Base-by-base conservation (phyloP, 257 asterid species). In the Catharanthus roseus region DNA sequence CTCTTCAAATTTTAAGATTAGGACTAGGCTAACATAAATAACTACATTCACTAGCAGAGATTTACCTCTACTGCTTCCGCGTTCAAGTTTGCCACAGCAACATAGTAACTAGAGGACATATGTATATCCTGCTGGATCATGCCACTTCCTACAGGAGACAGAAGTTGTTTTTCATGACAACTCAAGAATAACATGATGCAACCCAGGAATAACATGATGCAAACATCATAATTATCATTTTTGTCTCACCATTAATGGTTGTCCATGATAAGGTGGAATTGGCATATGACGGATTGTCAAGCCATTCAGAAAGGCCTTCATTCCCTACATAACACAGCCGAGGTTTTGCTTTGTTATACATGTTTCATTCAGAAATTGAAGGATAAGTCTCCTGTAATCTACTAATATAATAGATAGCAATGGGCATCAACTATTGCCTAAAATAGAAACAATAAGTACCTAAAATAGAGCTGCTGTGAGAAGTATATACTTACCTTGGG, bases 31-130 rank as follows among this genome's bases (percentile, higher is more conserved):
- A 36, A 58, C 70, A 9, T 47, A 64, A 42, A 31, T 33, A 38
- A 63, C 47, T 38, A 67, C 10, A n/a, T 6, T 55, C 31, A 29
- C 19, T 64, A 58, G 31, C 63, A 71, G 38, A 70, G 38, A 70
- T 82, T 82, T 83, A 86, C 98, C 91, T 76, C 72, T 34, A 76
- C 90, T 73, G 64, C 72, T 76, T 79, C 87, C 33, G 75, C 54
- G 65, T 90, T 80, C 82, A 92, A 80, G 82, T 90, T 92, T 66
- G 93, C 96, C 71, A 88, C 83, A 51, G 84, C 98, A 75, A 88
- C 77, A 74, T 81, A 86, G 82, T 90, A 88, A 36, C 67, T 69
- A 42, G 97, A 85, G 65, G 97, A 82, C 70, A 76, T 72, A 47
- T 74, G 68, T 70, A 88, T 77, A 70, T 76, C 73, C 79, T 78